Evolutionary conservation across 306 rosid genomes (phyloP), one percentile per base, ranked within the genome.

Genomic region (Pueraria montana): DNA sequence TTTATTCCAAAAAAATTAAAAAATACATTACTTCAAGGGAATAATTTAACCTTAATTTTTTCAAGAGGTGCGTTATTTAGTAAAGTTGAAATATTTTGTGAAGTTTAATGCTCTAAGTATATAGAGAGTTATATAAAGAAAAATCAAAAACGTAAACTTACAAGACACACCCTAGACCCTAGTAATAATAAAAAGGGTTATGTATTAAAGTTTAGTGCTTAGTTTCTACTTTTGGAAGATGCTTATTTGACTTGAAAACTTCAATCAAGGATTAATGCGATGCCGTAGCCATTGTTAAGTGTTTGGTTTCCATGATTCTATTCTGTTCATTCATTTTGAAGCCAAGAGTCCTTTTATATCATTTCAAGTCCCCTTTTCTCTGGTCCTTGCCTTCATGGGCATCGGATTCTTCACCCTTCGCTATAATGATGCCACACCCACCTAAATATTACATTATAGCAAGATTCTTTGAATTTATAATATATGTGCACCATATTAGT

Each of bases 321-420:
- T 50, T 73, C 64, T 18, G 48, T 58, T 43, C 27, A 65, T 78
- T 65, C 65, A 49, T 34, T 32, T 65, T 49, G 53, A 49, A 53
- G 30, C 8, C 43, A 50, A 49, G 11, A 49, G 1, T 13, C 68
- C 68, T 38, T 18, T 1, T 38, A 0, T 11, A 27, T 23, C 12
- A 4, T 11, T 48, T 38, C 17, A 0, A 17, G 30, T 36, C 38
- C 23, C 42, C 7, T 36, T 52, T 20, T n/a, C n/a, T 8, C 18
- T 34, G 17, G 32, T 58, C 55, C 82, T 49, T 49, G 1, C 58
- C 23, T 71, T 70, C 14, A 20, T 11, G 1, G 61, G 78, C 50
- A 71, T 58, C 72, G 18, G 18, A 43, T 80, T 80, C 84, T 59
- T 38, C 40, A 18, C 13, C 36, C 18, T 55, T 8, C 5, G 0